These are phyloP conservation scores for Gaeumannomyces sp. DNA, from an alignment of 2,329 filamentous ascomycete genomes.

Conservation along the genomic window DNA sequence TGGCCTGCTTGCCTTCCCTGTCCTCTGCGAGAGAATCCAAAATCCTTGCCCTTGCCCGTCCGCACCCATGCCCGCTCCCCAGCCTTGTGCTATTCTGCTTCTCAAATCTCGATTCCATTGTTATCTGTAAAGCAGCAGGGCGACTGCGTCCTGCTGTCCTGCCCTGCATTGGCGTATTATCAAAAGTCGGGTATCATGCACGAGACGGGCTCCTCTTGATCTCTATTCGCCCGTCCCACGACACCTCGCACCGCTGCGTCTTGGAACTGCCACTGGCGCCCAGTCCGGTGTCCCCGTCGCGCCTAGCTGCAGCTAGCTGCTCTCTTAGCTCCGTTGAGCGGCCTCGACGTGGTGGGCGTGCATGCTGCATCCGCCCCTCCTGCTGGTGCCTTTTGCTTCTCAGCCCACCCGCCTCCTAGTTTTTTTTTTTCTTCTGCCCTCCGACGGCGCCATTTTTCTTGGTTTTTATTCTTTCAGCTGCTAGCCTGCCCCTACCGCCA, in stretches of 20 bases:
- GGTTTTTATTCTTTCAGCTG: neutral
- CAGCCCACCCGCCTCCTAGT: slow-evolving; percentile 9
- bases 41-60: neutral
- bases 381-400: neutral
- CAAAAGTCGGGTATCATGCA: neutral
- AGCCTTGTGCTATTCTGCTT: slow-evolving; percentile 1
- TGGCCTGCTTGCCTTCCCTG: neutral
- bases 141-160: neutral
- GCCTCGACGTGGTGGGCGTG: neutral
- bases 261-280: neutral
- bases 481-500: neutral
- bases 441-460: neutral
- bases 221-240: neutral
- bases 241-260: neutral
- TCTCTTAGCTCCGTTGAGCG: neutral
- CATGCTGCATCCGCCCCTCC: neutral
- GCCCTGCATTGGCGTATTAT: neutral
- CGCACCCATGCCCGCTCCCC: neutral
- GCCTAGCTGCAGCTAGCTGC: slow-evolving; percentile 1
- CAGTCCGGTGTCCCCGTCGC: neutral
- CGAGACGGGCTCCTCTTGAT: neutral
- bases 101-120: neutral
- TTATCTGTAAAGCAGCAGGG: neutral
- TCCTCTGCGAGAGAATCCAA: too few relatives aligned
- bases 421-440: slow-evolving; percentile 9